Percentiles rank a stretch among this genome's conserved stretches.
Conservation (phyloP, 257 asterid species). For the Anisodus acutangulus region DNA sequence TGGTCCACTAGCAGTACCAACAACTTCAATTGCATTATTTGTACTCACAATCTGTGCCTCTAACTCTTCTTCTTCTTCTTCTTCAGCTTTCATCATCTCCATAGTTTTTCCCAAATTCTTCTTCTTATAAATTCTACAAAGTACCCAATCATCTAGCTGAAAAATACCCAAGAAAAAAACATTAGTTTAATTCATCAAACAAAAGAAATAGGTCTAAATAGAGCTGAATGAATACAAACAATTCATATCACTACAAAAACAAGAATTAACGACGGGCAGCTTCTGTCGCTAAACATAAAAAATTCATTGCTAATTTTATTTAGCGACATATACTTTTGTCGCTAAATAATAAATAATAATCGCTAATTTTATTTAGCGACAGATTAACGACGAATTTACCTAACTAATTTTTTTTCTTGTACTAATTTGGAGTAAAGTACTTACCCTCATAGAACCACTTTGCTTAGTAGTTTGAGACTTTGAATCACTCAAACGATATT, state of each 20-base stretch:
- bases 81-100: conserved; percentile 45
- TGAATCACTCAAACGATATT: conserved; percentile 71
- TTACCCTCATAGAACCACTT: conserved; percentile 91
- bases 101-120: conserved; percentile 53
- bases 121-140: conserved; percentile 90
- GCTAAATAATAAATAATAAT: too few relatives aligned
- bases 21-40: conserved; percentile 24
- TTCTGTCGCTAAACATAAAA: background rate
- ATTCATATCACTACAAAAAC: background rate
- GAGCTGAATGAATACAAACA: background rate
- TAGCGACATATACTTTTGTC: too few relatives aligned
- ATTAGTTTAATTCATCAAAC: background rate
- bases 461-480: conserved; percentile 55
- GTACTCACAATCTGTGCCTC: conserved; percentile 29
- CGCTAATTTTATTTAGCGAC: background rate
- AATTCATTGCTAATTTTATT: background rate
- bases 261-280: background rate
- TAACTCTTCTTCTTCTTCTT: conserved; percentile 34
- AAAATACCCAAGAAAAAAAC: background rate
- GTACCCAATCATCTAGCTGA: conserved; percentile 97
- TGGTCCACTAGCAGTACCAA: conserved; percentile 7
- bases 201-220: background rate
- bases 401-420: too few relatives aligned
- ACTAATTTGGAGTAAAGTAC: background rate
- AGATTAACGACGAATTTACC: background rate